Base-by-base conservation (phyloP, 2,329 filamentous ascomycete genomes). In the Alternaria tenuissima region DNA sequence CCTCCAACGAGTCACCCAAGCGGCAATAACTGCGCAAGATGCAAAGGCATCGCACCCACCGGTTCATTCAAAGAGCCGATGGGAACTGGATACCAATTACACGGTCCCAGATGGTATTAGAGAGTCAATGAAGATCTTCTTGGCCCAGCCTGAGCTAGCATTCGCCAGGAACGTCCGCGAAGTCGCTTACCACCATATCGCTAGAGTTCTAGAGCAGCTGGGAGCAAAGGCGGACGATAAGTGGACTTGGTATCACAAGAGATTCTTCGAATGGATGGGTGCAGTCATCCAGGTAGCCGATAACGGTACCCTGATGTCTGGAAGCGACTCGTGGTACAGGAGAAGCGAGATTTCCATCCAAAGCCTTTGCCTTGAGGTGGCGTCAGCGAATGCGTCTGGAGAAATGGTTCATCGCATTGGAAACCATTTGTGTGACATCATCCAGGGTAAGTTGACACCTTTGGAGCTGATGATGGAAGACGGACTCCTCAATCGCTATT, bases 381-480 rank as follows among this genome's bases (percentile, higher is more conserved):
- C 46, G 7, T 30, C 32, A 24, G 34, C 20, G 12, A 48, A 48
- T 7, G 46, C 46, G 8, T 48, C 46, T 12, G 46, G 51, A 30
- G 51, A 49, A 11, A 49, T 59, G 51, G 30, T 34, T 0, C 18
- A 34, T n/a, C 51, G 55, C 20, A 47, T 64, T n/a, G 58, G 61
- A 14, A 46, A 7, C 7, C 42, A 48, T n/a, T 32, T 41, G 11
- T 20, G 16, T n/a, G 38, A 49, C 38, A 46, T 46, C 52, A 7
- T 65, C 2, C 46, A 42, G 5, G 60, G 56, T 3, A 46, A 61
- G 9, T 0, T 57, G 6, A 36, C 52, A 20, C 62, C 62, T 4
- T 41, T 65, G 18, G 57, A 59, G 20, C n/a, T 65, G 20, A 59
- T 63, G 52, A 26, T 46, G n/a, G 38, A 48, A 34, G 55, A 56